Evolutionary conservation across 2,329 filamentous ascomycete genomes (phyloP).

Genomic region (Pyrenophora tritici-repentis): DNA sequence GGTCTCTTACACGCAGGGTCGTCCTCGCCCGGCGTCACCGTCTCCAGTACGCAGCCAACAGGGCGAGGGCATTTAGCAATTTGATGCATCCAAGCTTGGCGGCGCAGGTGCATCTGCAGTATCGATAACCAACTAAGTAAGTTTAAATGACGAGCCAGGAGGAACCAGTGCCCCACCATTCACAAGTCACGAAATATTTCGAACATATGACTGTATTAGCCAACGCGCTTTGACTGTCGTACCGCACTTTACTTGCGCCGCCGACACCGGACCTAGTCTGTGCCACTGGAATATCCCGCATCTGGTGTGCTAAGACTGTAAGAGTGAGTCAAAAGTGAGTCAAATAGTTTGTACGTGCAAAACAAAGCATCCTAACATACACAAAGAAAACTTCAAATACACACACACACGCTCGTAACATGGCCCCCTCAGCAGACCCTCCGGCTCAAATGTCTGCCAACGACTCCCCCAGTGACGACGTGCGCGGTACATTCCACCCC

Average conservation of each 20-base stretch:
- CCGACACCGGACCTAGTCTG: conserved; percentile 7
- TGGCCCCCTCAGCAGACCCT: conserved; percentile 23
- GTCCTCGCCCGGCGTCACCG: conserved; percentile 2
- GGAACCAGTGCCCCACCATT: conserved; percentile 9
- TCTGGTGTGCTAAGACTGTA: too few relatives aligned
- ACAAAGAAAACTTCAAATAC: background rate
- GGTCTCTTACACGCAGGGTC: background rate
- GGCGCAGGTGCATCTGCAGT: conserved; percentile 5
- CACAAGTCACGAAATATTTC: conserved; percentile 17
- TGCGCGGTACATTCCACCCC: conserved; percentile 52
- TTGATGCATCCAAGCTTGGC: conserved; percentile 7
- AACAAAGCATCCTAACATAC: background rate
- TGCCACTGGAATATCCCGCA: background rate
- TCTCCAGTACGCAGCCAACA: conserved; percentile 1
- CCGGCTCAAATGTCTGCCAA: conserved; percentile 36
- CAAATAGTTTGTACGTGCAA: background rate
- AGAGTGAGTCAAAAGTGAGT: too few relatives aligned
- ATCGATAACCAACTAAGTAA: conserved; percentile 7
- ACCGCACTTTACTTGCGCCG: background rate
- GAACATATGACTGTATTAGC: conserved; percentile 16
- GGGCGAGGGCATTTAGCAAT: conserved; percentile 1
- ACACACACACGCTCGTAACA: conserved; percentile 2
- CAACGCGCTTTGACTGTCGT: background rate
- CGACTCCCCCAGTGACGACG: conserved; percentile 53
- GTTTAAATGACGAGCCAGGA: conserved; percentile 2